These are phyloP conservation scores for Chimonanthus salicifolius DNA, from an alignment of 164 flowering plant genomes.

Conservation along the genomic window DNA sequence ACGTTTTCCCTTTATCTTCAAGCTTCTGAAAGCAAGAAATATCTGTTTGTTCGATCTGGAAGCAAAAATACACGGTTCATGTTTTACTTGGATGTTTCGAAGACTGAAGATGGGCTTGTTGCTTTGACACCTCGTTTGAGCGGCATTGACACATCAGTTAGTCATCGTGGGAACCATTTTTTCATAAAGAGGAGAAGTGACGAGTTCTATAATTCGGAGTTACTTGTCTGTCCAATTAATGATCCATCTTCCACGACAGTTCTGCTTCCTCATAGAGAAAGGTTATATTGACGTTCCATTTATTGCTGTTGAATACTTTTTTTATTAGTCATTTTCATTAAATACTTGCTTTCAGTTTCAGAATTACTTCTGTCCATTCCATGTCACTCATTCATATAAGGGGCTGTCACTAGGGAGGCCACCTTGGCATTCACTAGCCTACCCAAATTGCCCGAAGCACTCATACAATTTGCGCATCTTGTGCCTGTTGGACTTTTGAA, in stretches of 20 bases:
- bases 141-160: constrained; percentile 71
- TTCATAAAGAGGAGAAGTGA: constrained; percentile 29
- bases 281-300: constrained; percentile 30
- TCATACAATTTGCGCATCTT: not conserved
- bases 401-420: not conserved
- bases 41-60: constrained; percentile 68
- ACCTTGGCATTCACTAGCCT: not conserved
- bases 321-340: too few relatives aligned
- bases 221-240: constrained; percentile 70
- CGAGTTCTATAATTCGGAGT: constrained; percentile 67
- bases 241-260: constrained; percentile 52
- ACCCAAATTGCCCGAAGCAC: not conserved
- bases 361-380: not conserved
- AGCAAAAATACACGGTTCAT: constrained; percentile 78
- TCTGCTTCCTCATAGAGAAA: constrained; percentile 80
- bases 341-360: not conserved
- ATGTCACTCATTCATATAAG: not conserved
- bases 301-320: not conserved
- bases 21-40: constrained; percentile 82
- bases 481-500: not conserved
- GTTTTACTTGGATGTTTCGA: constrained; percentile 60
- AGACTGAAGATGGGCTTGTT: constrained; percentile 56
- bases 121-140: constrained; percentile 69
- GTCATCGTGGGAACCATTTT: constrained; percentile 74
- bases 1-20: constrained; percentile 66